Percentiles rank a stretch among this genome's conserved stretches.
Evolutionary conservation across 192 early-diverging fungal genomes (phyloP).

Genomic region (Coemansia guatemalensis): DNA sequence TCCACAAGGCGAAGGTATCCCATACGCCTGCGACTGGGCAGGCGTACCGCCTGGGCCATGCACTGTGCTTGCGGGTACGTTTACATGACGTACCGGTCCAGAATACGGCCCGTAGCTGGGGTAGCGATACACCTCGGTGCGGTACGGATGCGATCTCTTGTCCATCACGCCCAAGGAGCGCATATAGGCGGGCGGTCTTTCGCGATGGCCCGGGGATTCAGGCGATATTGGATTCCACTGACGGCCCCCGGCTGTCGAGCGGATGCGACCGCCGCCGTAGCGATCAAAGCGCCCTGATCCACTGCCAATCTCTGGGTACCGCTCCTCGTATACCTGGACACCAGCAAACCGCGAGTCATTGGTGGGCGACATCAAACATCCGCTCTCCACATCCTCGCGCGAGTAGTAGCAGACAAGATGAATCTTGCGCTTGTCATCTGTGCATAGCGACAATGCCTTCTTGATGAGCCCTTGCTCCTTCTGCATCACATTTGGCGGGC

Average conservation of each 20-base stretch:
- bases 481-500: constrained; percentile 52
- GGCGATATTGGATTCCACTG: constrained; percentile 20
- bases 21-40: background rate
- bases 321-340: constrained; percentile 68
- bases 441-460: constrained; percentile 83
- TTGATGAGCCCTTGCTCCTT: constrained; percentile 83
- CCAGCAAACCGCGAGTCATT: constrained; percentile 62
- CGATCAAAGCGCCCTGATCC: constrained; percentile 37
- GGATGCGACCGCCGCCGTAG: constrained; percentile 26
- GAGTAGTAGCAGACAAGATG: constrained; percentile 92
- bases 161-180: constrained; percentile 31
- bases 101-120: constrained; percentile 46
- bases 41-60: background rate
- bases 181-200: constrained; percentile 29
- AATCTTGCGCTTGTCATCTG: constrained; percentile 74
- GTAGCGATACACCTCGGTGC: constrained; percentile 38
- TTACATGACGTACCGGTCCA: constrained; percentile 38
- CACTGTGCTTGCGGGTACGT: constrained; percentile 8
- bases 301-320: constrained; percentile 74
- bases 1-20: background rate
- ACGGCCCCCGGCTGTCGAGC: constrained; percentile 15
- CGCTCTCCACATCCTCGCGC: constrained; percentile 67
- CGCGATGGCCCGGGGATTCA: constrained; percentile 9
- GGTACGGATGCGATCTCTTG: constrained; percentile 24
- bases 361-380: constrained; percentile 65